These are phyloP conservation scores for Diaporthe citri DNA, from an alignment of 2,329 filamentous ascomycete genomes.

Conservation along the genomic window DNA sequence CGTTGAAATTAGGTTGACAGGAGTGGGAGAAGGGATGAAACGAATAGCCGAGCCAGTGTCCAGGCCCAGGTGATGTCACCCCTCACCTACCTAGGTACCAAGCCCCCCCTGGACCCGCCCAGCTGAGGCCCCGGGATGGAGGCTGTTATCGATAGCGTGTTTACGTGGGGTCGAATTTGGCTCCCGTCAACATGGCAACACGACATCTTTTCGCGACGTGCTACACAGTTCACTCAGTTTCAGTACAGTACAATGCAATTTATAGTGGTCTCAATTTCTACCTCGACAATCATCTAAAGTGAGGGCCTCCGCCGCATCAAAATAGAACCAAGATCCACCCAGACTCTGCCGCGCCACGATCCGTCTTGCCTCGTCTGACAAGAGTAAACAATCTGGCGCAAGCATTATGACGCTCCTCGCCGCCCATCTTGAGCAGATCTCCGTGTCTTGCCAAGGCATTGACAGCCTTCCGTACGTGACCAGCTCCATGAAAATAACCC, in stretches of 20 bases:
- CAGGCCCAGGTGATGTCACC: conserved; percentile 28
- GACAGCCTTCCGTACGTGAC: conserved; percentile 76
- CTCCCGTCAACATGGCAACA: not conserved
- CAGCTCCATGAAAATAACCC: not conserved
- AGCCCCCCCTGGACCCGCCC: not conserved
- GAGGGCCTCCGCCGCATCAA: not conserved
- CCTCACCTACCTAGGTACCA: not conserved
- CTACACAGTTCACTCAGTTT: not conserved
- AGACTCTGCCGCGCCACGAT: not conserved
- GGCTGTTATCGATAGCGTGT: conserved; percentile 31
- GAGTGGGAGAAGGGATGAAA: conserved; percentile 26
- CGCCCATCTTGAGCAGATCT: conserved; percentile 82
- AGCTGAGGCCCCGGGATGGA: not conserved
- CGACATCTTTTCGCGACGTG: not conserved
- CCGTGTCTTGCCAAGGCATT: conserved; percentile 81
- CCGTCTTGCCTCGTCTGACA: too few relatives aligned
- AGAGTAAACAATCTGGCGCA: conserved; percentile 33
- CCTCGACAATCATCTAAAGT: too few relatives aligned
- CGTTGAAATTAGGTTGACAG: conserved; percentile 23
- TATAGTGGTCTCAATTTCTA: too few relatives aligned
- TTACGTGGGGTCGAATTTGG: conserved; percentile 10
- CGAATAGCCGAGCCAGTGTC: conserved; percentile 10
- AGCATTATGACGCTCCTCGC: conserved; percentile 75
- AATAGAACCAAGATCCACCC: not conserved
- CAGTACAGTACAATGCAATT: not conserved